A percentile compares a stretch with the other conserved stretches of the same genome.
Conservation (phyloP, 2,329 filamentous ascomycete genomes). For the Ophiocordyceps sinensis region DNA sequence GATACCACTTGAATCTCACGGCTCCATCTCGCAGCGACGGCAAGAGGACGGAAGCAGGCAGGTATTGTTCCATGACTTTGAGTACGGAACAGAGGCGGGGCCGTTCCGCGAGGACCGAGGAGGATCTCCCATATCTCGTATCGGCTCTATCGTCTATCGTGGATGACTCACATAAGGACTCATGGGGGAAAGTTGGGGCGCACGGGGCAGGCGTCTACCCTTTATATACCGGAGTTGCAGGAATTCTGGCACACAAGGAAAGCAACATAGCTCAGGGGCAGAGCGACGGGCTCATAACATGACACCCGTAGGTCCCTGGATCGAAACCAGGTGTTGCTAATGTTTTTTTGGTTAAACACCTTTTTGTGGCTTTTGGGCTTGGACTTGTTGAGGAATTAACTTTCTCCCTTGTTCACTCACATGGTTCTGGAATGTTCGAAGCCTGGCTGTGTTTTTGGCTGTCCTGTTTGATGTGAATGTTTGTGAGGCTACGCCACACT, state of each 20-base stretch:
- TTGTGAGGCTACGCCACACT: too few relatives aligned
- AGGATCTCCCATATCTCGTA: not conserved
- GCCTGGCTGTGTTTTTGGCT: not conserved
- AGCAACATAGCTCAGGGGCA: constrained; percentile 14
- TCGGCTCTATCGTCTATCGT: not conserved
- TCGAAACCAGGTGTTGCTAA: constrained; percentile 14
- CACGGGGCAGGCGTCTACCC: not conserved
- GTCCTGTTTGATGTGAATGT: not conserved
- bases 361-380: not conserved
- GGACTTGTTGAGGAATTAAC: too few relatives aligned
- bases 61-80: too few relatives aligned
- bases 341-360: constrained; percentile 1
- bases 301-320: constrained; percentile 16
- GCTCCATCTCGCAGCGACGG: too few relatives aligned
- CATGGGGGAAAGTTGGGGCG: too few relatives aligned
- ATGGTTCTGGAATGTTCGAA: not conserved
- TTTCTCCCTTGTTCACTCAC: too few relatives aligned
- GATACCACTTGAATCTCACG: too few relatives aligned
- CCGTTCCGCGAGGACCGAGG: too few relatives aligned
- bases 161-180: not conserved
- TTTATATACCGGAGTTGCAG: too few relatives aligned
- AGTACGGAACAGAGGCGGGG: too few relatives aligned
- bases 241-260: too few relatives aligned
- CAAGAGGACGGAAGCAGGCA: too few relatives aligned
- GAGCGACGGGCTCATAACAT: constrained; percentile 16